Evolutionary conservation across 495 filamentous ascomycete species (phyloP).

Genomic region (Polyplosphaeria fusca): DNA sequence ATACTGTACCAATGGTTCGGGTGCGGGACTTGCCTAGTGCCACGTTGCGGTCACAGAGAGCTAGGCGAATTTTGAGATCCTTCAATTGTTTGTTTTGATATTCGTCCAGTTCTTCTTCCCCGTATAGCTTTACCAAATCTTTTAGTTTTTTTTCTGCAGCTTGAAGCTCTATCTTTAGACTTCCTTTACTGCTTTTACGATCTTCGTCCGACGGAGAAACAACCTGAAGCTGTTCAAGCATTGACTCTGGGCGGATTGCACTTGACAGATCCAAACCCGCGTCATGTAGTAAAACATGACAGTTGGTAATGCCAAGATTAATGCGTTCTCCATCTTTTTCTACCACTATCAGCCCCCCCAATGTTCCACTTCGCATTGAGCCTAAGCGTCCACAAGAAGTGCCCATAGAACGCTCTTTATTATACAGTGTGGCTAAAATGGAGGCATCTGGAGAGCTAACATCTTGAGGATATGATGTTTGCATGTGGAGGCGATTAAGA

Average conservation of each 20-base stretch:
- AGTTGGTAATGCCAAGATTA: not conserved
- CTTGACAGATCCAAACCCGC: not conserved
- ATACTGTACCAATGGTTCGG: not conserved
- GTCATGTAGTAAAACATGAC: not conserved
- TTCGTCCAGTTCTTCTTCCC: not conserved
- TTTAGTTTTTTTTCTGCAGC: not conserved
- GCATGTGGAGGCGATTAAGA: not conserved
- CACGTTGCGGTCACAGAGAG: not conserved
- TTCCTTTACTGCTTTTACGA: not conserved
- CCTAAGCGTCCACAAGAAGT: not conserved
- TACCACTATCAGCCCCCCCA: not conserved
- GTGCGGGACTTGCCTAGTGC: not conserved
- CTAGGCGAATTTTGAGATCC: not conserved
- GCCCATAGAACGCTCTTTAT: not conserved
- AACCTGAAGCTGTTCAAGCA: not conserved
- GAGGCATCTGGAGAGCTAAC: not conserved
- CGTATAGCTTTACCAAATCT: not conserved
- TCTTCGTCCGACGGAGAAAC: not conserved
- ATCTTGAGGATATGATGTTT: not conserved
- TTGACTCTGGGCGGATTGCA: not conserved
- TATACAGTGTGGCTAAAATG: not conserved
- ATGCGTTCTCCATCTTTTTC: not conserved
- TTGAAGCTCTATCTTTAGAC: not conserved
- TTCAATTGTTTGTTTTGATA: not conserved
- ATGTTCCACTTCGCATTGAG: not conserved